Base-by-base conservation (phyloP, 306 rosid genomes). In the Lathyrus sativus region DNA sequence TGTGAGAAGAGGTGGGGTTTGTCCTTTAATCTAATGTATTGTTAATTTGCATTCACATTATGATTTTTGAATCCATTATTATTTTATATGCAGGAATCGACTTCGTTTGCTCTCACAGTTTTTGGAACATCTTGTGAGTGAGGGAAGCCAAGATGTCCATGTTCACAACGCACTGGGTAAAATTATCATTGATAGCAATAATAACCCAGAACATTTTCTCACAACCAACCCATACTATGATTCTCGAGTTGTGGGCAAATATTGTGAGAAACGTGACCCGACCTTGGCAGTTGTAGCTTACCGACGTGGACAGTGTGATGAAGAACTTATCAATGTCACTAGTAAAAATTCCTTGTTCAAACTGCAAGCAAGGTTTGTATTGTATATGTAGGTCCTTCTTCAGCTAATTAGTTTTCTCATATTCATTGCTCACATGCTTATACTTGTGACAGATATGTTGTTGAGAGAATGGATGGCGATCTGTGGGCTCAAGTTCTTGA, bases 81-180 rank as follows among this genome's bases (percentile, higher is more conserved):
- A 50, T 59, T 61, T 68, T 46, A 71, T 39, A 22, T 79, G 37
- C 74, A 95, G 99, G 89, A 95, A 95, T 50, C 99, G 97, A 37
- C 95, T 95, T 70, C 97, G 97, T 29, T 75, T 95, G 64, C 96
- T 95, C 64, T 82, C 99, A 11, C 99, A 95, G 66, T 95, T 95
- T 85, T 84, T 95, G 86, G 99, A 95, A 79, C 99, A 95, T 87
- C 92, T 95, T 29, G 99, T 95, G 84, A 95, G 97, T 72, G 99
- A 95, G 85, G 99, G 99, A 84, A 95, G 99, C 87, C 99, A 95
- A 81, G 99, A 95, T 73, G 97, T 95, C 17, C 99, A 95, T 71
- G 99, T 95, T 28, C 99, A 95, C 79, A 95, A 95, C 77, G 99
- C 99, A 7, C 78, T 95, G 77, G 99, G 99, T 71, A 95, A 95